Evolutionary conservation across 805 yeast species (phyloP).

Genomic region (Dipodascus albidus): DNA sequence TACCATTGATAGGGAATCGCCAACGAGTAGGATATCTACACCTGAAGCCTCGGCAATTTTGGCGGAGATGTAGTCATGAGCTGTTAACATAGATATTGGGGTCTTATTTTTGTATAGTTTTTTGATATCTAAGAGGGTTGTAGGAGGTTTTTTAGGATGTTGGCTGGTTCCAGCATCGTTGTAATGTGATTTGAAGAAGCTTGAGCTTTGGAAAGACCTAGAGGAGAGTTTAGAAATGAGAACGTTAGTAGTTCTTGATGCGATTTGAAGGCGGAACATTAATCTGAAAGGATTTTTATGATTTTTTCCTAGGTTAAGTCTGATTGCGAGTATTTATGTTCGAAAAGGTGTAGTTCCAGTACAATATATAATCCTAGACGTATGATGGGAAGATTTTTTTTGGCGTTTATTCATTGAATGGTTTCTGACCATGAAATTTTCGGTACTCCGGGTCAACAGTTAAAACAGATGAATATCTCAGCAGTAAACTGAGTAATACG

Average conservation of each 20-base stretch:
- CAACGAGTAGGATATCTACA: constrained; percentile 65
- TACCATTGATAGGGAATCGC: constrained; percentile 92
- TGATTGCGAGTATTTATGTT: no score
- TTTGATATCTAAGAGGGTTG: background rate
- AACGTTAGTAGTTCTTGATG: background rate
- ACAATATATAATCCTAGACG: no score
- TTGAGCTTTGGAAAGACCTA: background rate
- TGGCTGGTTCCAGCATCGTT: background rate
- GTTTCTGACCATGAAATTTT: background rate
- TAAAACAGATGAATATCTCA: no score
- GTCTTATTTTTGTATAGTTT: background rate
- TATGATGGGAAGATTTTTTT: no score
- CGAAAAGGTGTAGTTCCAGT: no score
- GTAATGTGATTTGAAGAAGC: background rate
- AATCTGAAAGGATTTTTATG: no score
- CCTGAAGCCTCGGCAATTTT: constrained; percentile 53
- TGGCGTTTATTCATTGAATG: no score
- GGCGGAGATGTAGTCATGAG: constrained; percentile 77
- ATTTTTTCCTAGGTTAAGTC: no score
- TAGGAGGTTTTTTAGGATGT: background rate
- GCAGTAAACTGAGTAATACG: no score
- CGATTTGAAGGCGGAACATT: background rate
- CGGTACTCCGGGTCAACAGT: no score
- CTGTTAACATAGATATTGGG: constrained; percentile 40
- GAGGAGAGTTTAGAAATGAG: background rate